These are phyloP conservation scores for Castanea crenata DNA, from an alignment of 306 rosid genomes.

Conservation along the genomic window DNA sequence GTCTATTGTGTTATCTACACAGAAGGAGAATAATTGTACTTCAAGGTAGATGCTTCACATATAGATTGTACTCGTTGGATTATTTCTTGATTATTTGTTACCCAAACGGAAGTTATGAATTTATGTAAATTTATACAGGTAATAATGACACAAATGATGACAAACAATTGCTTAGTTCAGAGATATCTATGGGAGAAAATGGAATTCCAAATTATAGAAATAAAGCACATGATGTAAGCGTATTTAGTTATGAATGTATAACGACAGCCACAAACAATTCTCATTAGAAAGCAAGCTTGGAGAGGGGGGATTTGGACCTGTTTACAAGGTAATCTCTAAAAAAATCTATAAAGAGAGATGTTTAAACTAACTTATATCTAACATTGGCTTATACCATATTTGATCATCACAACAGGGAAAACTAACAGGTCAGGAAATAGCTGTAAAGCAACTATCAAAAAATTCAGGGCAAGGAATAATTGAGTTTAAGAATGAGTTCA, in stretches of 20 bases:
- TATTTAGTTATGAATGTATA: slow-evolving; percentile 7
- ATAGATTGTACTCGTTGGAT: no score
- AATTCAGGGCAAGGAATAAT: slow-evolving; percentile 25
- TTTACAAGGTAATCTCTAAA: not conserved
- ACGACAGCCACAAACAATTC: slow-evolving; percentile 22
- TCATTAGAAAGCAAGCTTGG: slow-evolving; percentile 18
- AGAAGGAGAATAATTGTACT: not conserved
- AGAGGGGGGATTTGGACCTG: slow-evolving; percentile 34
- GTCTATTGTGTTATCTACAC: not conserved
- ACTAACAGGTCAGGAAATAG: slow-evolving; percentile 5
- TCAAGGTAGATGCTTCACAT: not conserved
- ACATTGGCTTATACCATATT: not conserved
- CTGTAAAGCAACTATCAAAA: slow-evolving; percentile 15
- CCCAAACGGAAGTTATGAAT: no score
- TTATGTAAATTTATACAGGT: not conserved
- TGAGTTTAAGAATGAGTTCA: no score
- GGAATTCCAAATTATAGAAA: not conserved
- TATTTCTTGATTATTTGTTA: no score
- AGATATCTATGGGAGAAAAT: not conserved
- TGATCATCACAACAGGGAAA: not conserved
- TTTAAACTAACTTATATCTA: no score
- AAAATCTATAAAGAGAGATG: not conserved
- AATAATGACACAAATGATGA: not conserved
- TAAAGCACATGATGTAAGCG: slow-evolving; percentile 1
- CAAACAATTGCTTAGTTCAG: not conserved